These are phyloP conservation scores for Taxawa tesnikishii DNA, from an alignment of 2,329 filamentous ascomycete species.

Conservation along the genomic window DNA sequence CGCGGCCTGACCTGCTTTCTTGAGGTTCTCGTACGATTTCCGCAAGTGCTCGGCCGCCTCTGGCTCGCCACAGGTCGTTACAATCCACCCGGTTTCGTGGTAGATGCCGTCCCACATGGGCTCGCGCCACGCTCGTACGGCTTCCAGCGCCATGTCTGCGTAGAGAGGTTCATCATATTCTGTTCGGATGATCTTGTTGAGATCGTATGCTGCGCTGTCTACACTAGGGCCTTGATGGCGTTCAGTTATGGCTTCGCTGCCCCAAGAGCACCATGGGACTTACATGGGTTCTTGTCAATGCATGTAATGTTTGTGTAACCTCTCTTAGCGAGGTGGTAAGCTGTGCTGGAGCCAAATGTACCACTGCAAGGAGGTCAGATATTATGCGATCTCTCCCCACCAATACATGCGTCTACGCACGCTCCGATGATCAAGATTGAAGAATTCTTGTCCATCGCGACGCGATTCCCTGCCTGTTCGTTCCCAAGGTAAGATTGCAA, in stretches of 20 bases:
- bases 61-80: constrained; percentile 10
- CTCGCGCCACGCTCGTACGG: constrained; percentile 10
- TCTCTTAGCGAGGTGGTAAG: constrained; percentile 5
- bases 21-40: constrained; percentile 21
- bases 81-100: constrained; percentile 30
- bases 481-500: too few species aligned
- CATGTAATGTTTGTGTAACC: constrained; percentile 6
- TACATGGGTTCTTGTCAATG: constrained; percentile 7
- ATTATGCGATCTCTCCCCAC: background rate
- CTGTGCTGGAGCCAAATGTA: constrained; percentile 6
- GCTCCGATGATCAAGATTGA: constrained; percentile 1
- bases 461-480: too few species aligned
- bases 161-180: constrained; percentile 12
- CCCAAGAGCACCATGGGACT: too few species aligned
- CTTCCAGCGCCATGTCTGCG: constrained; percentile 10
- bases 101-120: constrained; percentile 16
- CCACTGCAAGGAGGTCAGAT: background rate
- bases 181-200: constrained; percentile 12
- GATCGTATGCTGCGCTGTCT: constrained; percentile 3
- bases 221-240: constrained; percentile 5
- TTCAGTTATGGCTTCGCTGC: constrained; percentile 3
- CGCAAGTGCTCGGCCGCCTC: constrained; percentile 7
- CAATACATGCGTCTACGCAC: background rate
- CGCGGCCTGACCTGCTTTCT: constrained; percentile 29
- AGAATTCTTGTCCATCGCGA: background rate